Base-by-base conservation (phyloP, 2,329 filamentous ascomycete species). In the Hyphodiscus sp. region DNA sequence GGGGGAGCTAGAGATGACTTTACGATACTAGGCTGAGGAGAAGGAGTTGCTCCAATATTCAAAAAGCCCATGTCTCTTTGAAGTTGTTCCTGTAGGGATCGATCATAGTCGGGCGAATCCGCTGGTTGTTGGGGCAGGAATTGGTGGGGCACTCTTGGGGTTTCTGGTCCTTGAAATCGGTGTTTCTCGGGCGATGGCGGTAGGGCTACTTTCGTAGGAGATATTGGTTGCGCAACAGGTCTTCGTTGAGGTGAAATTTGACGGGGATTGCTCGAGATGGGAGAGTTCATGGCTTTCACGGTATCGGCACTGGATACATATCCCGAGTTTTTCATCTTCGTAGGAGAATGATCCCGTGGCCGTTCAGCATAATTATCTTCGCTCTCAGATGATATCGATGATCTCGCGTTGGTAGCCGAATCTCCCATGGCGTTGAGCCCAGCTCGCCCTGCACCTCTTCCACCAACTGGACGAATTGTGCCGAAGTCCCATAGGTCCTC, bases 401-500 rank as follows among this genome's bases (percentile, higher is more conserved):
- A 78, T 54, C 91, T 80, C 18, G 87, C 82, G 68, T 96, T 96
- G 18, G 87, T 85, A 13, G 86, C 86, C 30, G 87, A 86, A 56
- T 91, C 89, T 60, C 89, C 91, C 83, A 96, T 83, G 0, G 83
- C 76, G 61, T 86, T 79, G 47, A 89, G 74, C 2, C 85, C 85
- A 0, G 78, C 77, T 46, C 82, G 73, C 45, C 81, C 67, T 29
- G 77, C 78, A 56, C 84, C 83, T 26, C 82, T 79, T 51, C 85
- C 82, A 30, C 80, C 81, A n/a, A 86, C 84, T 6, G 95, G 85
- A 53, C 91, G 81, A 50, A 99, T 89, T 0, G 94, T 99, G 44
- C 94, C 94, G 74, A 99, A 99, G 70, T 99, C 94, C 94, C 94
- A 99, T 67, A 97, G 82, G 69, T 97, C 94, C 68, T 96, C 89